phyloP scores from a whole-genome alignment of 768 basidiomycete genomes.

The Russula foetens region DNA sequence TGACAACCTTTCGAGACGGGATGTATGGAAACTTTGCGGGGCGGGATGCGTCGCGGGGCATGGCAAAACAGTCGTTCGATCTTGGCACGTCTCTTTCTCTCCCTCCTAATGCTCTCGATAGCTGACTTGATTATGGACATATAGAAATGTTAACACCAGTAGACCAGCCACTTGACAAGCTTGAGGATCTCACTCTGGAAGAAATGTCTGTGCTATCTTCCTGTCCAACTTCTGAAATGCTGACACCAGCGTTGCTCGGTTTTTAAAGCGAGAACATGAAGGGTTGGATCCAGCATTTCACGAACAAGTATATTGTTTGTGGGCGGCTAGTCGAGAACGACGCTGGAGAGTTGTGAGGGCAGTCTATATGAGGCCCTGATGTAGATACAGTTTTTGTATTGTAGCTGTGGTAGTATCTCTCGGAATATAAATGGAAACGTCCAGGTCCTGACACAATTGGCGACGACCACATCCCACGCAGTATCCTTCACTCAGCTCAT shows the following conservation, averaged over 20 bases:
- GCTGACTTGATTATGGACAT: background rate
- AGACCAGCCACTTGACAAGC: constrained; percentile 78
- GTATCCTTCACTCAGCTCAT: too few species aligned
- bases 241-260: background rate
- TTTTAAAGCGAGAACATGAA: constrained; percentile 82
- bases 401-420: too few species aligned
- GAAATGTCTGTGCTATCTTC: constrained; percentile 59
- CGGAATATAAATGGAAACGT: too few species aligned
- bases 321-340: constrained; percentile 83
- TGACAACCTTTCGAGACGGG: constrained; percentile 48
- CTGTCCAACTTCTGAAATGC: background rate
- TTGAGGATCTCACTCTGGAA: constrained; percentile 66
- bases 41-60: constrained; percentile 88
- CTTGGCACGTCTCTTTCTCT: constrained; percentile 42
- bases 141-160: constrained; percentile 86
- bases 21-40: constrained; percentile 99
- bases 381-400: too few species aligned
- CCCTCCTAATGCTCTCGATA: background rate
- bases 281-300: constrained; percentile 93
- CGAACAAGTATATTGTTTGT: constrained; percentile 85
- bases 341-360: background rate
- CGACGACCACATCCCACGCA: too few species aligned
- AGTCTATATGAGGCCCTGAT: too few species aligned
- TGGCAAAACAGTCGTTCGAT: constrained; percentile 98
- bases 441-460: too few species aligned